phyloP scores from a whole-genome alignment of 352 stramenopile species.

The Pythium dissimile region DNA sequence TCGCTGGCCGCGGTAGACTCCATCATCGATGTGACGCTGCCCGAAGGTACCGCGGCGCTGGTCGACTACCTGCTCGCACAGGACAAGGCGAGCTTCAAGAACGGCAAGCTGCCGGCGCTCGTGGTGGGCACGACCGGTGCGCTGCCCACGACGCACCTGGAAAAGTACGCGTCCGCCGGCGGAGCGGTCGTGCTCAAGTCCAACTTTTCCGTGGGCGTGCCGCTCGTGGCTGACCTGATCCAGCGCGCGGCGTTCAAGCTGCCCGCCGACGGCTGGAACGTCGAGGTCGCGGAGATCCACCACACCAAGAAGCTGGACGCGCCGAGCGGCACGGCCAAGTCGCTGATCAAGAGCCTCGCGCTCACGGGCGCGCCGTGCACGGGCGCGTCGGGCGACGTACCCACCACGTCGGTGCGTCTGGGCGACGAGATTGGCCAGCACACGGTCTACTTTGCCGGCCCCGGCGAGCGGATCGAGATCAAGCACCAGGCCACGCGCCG shows the following conservation, averaged over 20 bases:
- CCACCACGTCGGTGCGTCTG: conserved; percentile 68
- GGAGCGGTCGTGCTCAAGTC: conserved; percentile 68
- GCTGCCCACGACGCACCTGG: conserved; percentile 51
- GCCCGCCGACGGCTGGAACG: conserved; percentile 68
- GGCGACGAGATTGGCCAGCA: conserved; percentile 82
- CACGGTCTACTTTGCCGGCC: conserved; percentile 75
- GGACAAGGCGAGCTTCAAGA: conserved; percentile 53
- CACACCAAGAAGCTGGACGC: conserved; percentile 87
- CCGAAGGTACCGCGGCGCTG: conserved; percentile 64
- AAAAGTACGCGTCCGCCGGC: conserved; percentile 51
- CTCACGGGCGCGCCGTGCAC: conserved; percentile 55
- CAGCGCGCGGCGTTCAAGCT: conserved; percentile 75
- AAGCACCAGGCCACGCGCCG: conserved; percentile 75
- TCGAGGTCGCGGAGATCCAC: conserved; percentile 79
- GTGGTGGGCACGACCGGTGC: conserved; percentile 75
- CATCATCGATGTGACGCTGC: conserved; percentile 76
- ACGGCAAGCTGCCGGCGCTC: conserved; percentile 62
- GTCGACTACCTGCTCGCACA: conserved; percentile 53
- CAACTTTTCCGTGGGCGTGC: conserved; percentile 85
- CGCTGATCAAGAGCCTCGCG: conserved; percentile 62
- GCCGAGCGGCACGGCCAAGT: conserved; percentile 78
- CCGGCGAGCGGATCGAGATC: conserved; percentile 81
- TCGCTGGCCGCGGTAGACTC: conserved; percentile 52
- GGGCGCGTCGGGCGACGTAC: conserved; percentile 37
- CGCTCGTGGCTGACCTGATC: conserved; percentile 70